Evolutionary conservation across 2,329 filamentous ascomycete genomes (phyloP).

Genomic region (Hypomyces rosellus): DNA sequence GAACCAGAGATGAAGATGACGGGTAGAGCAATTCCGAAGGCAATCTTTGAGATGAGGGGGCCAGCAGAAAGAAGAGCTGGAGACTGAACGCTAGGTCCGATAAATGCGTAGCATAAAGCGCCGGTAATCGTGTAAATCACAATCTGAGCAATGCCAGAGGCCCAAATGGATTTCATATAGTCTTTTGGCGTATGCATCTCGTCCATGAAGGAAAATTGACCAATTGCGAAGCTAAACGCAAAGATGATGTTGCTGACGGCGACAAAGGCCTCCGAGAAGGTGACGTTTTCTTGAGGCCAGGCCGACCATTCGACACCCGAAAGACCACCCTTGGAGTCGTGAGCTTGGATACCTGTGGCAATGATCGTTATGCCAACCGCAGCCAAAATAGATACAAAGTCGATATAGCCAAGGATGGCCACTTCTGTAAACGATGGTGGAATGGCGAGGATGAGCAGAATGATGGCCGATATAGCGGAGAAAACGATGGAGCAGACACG

Average conservation of each 20-base stretch:
- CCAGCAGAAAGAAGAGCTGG: slow-evolving; percentile 59
- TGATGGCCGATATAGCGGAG: slow-evolving; percentile 30
- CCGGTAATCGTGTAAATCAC: slow-evolving; percentile 57
- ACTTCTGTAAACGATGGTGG: slow-evolving; percentile 35
- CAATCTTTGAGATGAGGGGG: slow-evolving; percentile 50
- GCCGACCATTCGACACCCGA: slow-evolving; percentile 26
- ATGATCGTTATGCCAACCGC: slow-evolving; percentile 58
- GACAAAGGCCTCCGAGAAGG: slow-evolving; percentile 46
- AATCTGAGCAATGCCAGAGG: slow-evolving; percentile 52
- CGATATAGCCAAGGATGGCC: slow-evolving; percentile 36
- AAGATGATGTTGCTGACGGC: slow-evolving; percentile 59
- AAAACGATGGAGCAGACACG: slow-evolving; percentile 34
- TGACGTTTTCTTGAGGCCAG: slow-evolving; percentile 31
- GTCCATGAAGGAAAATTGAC: slow-evolving; percentile 39
- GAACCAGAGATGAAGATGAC: slow-evolving; percentile 65
- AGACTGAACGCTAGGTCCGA: slow-evolving; percentile 50
- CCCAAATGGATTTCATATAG: slow-evolving; percentile 42
- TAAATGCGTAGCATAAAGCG: slow-evolving; percentile 58
- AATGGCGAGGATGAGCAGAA: slow-evolving; percentile 32
- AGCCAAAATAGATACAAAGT: slow-evolving; percentile 51
- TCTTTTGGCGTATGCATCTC: slow-evolving; percentile 37
- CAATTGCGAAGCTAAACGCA: slow-evolving; percentile 48
- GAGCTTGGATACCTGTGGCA: slow-evolving; percentile 43
- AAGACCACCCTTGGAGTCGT: slow-evolving; percentile 12
- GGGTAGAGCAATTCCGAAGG: slow-evolving; percentile 58